Base-by-base conservation (phyloP, 306 rosid species). In the Notholithocarpus densiflorus region DNA sequence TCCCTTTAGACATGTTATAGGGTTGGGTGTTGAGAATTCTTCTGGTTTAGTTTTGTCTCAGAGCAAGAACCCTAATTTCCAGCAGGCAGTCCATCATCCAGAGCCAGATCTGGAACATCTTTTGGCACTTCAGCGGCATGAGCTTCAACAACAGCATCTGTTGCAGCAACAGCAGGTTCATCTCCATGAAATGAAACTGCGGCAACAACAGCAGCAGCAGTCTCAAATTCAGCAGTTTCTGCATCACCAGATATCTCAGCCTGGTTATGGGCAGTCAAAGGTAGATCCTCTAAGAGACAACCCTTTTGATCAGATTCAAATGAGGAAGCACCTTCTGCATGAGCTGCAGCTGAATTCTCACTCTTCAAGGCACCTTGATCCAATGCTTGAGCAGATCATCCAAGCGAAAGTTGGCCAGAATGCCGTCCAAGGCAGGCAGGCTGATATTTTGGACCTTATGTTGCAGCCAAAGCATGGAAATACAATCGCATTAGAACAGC, bases 161-260 rank as follows among this genome's bases (percentile, higher is more conserved):
- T 55, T 90, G 83, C 92, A 88, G 73, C 91, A 83, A 53, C 92
- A 84, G 76, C 89, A 86, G 56, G 74, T 84, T 62, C 84, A 84
- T 60, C 90, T 82, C 5, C 87, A 88, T 53, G 92, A 90, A 61
- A 80, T 89, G 83, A 87, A 90, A 71, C 75, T 88, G 71, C 90
- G 85, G 83, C 89, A 87, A 21, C 53, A 48, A 13, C 53, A 48
- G 53, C 89, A 83, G 76, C 92, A 90, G 75, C 89, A 85, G 51
- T 86, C 91, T 78, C 92, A 90, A 71, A 86, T 83, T 27, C 88
- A 85, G 52, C 91, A 88, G 48, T 77, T 89, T 64, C 82, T 89
- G 88, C 87, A 87, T 76, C 91, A 82, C 54, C 92, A 86, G 65
- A 84, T 87, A 31, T 64, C 87, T 37, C 91, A 88, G 80, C 86